These are phyloP conservation scores for Ochetophila trinervis DNA, from an alignment of 306 rosid species.

Conservation along the genomic window DNA sequence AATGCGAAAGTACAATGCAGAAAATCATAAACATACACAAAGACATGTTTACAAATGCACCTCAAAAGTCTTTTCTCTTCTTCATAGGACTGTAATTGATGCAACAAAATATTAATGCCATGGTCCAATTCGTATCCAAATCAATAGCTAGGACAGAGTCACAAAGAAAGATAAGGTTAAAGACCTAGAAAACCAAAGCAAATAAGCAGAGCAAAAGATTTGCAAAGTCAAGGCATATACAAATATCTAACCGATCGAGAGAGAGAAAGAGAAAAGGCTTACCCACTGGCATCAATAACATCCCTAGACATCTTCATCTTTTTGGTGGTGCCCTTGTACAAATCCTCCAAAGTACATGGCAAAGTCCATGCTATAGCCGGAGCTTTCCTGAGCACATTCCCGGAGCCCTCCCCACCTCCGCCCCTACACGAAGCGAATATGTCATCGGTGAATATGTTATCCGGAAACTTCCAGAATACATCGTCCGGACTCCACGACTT, in stretches of 20 bases:
- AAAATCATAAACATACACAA: not conserved
- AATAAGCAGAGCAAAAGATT: too few relatives aligned
- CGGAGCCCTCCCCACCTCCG: slow-evolving; percentile 54
- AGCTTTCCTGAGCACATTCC: slow-evolving; percentile 49
- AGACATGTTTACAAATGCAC: too few relatives aligned
- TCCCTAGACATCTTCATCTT: slow-evolving; percentile 96
- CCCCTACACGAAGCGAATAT: slow-evolving; percentile 44
- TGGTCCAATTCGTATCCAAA: too few relatives aligned
- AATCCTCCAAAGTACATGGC: slow-evolving; percentile 80
- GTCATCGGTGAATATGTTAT: slow-evolving; percentile 60
- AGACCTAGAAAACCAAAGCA: too few relatives aligned
- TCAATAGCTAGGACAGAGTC: too few relatives aligned
- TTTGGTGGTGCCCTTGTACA: slow-evolving; percentile 84
- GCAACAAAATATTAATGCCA: too few relatives aligned
- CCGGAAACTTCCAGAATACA: slow-evolving; percentile 65
- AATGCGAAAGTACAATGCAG: not conserved
- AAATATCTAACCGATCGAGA: not conserved
- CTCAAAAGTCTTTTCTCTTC: too few relatives aligned
- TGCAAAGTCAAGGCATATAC: not conserved
- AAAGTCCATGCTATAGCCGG: slow-evolving; percentile 58
- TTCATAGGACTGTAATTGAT: too few relatives aligned
- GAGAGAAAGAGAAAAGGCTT: slow-evolving; percentile 19
- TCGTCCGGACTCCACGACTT: slow-evolving; percentile 76
- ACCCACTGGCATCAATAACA: slow-evolving; percentile 79
- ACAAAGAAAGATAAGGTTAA: too few relatives aligned